phyloP scores from a whole-genome alignment of 495 filamentous ascomycete species.

The Trypethelium eluteriae region DNA sequence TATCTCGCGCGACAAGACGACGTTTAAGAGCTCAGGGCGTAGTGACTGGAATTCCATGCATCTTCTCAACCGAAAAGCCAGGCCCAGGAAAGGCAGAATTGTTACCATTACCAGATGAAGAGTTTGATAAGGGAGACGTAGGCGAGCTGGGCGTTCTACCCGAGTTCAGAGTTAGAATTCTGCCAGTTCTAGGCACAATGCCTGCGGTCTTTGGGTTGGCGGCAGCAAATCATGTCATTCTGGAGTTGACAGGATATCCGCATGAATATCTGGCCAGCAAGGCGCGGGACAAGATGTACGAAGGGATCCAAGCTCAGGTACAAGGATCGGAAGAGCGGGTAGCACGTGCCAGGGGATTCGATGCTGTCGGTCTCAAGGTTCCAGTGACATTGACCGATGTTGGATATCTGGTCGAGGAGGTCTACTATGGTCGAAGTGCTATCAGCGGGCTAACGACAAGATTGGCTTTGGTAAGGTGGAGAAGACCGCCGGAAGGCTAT shows the following conservation, averaged over 20 bases:
- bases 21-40: slow-evolving; percentile 72
- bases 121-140: slow-evolving; percentile 80
- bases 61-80: slow-evolving; percentile 88
- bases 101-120: slow-evolving; percentile 77
- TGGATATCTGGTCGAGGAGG: slow-evolving; percentile 80
- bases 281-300: slow-evolving; percentile 80
- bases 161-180: slow-evolving; percentile 86
- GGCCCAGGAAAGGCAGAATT: slow-evolving; percentile 86
- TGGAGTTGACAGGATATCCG: slow-evolving; percentile 79
- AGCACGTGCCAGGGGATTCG: slow-evolving; percentile 48
- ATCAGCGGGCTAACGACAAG: slow-evolving; percentile 73
- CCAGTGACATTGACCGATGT: slow-evolving; percentile 72
- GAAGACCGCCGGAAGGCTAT: slow-evolving; percentile 41
- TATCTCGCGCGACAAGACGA: slow-evolving; percentile 76
- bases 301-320: slow-evolving; percentile 61
- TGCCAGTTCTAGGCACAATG: slow-evolving; percentile 95
- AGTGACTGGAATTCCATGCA: slow-evolving; percentile 75
- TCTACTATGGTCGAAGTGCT: slow-evolving; percentile 75
- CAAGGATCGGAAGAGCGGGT: slow-evolving; percentile 71
- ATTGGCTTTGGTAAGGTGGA: slow-evolving; percentile 71
- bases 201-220: slow-evolving; percentile 90
- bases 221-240: slow-evolving; percentile 83
- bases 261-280: slow-evolving; percentile 77
- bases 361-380: slow-evolving; percentile 63
- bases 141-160: slow-evolving; percentile 79